Percentiles rank a stretch among this genome's conserved stretches.
phyloP scores from a whole-genome alignment of 441 rosid species.

The Sinapis alba region DNA sequence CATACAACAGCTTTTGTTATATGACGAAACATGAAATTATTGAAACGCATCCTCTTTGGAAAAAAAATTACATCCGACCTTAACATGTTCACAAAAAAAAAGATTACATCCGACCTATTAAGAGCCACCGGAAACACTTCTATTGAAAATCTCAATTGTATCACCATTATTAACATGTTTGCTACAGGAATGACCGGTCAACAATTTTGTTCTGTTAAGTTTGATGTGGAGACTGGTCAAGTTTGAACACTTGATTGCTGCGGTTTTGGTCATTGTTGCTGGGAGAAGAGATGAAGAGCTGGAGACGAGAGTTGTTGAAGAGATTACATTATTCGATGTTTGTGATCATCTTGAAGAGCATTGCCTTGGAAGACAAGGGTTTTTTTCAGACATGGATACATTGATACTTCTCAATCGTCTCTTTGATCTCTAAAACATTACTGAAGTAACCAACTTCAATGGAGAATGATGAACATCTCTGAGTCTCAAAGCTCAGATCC shows the following conservation, averaged over 20 bases:
- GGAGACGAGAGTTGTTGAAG: neutral
- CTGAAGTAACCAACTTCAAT: constrained; percentile 67
- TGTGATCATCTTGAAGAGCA: constrained; percentile 45
- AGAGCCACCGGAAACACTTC: neutral
- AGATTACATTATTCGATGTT: neutral
- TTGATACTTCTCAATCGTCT: neutral
- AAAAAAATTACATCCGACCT: neutral
- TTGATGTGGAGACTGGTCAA: too few species aligned
- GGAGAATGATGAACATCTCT: constrained; percentile 54
- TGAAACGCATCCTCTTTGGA: neutral
- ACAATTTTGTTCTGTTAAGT: too few species aligned
- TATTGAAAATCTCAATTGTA: neutral
- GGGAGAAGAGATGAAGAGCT: neutral
- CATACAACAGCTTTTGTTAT: neutral
- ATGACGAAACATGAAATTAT: neutral
- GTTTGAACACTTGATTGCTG: too few species aligned
- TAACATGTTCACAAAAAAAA: neutral
- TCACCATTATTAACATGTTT: too few species aligned
- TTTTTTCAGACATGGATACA: neutral
- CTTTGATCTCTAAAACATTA: neutral
- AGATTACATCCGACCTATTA: neutral
- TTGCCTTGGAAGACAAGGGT: neutral
- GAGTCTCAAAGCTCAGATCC: constrained; percentile 58
- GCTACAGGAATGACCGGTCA: too few species aligned
- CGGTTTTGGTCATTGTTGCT: too few species aligned